Conservation (phyloP, 352 stramenopile species). For the Blastocystis sp. region DNA sequence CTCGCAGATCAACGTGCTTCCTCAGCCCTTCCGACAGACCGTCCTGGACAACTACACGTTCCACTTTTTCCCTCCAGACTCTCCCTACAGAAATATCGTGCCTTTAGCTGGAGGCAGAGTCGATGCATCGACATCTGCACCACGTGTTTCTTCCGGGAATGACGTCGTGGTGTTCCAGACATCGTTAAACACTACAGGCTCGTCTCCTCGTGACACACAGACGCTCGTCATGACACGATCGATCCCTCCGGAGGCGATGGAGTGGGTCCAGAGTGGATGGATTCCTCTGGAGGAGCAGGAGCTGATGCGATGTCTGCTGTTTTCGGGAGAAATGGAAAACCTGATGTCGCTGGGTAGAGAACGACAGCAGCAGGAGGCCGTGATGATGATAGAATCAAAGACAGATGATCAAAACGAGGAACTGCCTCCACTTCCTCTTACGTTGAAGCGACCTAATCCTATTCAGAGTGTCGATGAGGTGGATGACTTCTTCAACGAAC, state of each 20-base stretch:
- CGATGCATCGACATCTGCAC: not conserved
- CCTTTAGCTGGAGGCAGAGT: not conserved
- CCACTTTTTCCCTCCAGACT: not conserved
- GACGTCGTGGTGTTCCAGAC: not conserved
- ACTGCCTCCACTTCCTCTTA: not conserved
- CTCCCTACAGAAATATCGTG: not conserved
- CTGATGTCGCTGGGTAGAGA: not conserved
- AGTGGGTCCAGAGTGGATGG: constrained; percentile 3
- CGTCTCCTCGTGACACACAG: not conserved
- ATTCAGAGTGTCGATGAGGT: not conserved
- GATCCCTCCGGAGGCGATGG: not conserved
- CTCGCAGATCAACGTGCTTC: not conserved
- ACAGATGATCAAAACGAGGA: not conserved
- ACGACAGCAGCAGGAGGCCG: not conserved
- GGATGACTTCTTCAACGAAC: not conserved
- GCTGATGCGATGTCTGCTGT: not conserved
- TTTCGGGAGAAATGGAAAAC: not conserved
- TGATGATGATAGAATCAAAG: not conserved
- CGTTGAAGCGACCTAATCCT: not conserved
- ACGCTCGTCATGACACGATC: not conserved
- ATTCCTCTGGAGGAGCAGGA: constrained; percentile 25
- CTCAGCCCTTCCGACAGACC: not conserved
- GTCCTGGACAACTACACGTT: not conserved
- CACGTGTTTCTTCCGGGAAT: not conserved
- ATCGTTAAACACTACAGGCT: too few species aligned